phyloP scores from a whole-genome alignment of 345 rosid species.

The Aquilaria malaccensis region DNA sequence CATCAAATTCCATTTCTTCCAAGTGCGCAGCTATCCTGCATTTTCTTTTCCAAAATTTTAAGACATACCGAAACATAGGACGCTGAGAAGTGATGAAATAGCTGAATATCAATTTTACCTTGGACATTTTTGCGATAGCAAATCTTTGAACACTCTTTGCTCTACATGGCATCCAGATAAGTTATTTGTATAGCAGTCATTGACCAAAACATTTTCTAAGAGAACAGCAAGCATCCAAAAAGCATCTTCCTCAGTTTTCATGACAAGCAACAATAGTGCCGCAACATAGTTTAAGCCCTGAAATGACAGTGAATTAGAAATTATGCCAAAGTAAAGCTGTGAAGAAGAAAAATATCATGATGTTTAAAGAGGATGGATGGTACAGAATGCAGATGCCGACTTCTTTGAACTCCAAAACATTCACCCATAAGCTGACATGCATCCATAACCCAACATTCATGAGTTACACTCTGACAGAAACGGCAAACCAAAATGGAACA shows the following conservation, averaged over 20 bases:
- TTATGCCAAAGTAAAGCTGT: no score
- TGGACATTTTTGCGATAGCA: conserved; percentile 80
- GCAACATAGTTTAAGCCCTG: conserved; percentile 98
- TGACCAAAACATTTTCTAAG: conserved; percentile 88
- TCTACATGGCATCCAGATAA: conserved; percentile 98
- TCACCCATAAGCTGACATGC: no score
- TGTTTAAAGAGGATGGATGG: no score
- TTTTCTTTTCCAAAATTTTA: conserved; percentile 10
- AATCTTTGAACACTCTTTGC: conserved; percentile 94
- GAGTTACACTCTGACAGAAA: no score
- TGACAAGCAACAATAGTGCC: conserved; percentile 84
- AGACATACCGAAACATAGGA: background rate
- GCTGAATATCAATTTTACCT: conserved; percentile 33
- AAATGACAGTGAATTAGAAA: background rate
- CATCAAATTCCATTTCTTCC: conserved; percentile 90
- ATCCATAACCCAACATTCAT: no score
- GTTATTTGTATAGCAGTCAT: conserved; percentile 90
- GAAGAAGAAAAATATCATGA: no score
- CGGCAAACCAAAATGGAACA: no score
- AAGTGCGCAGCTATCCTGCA: conserved; percentile 87
- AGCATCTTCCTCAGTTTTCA: conserved; percentile 99
- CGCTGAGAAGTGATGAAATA: background rate
- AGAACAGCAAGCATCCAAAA: conserved; percentile 99
- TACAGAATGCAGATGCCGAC: no score
- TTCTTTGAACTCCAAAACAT: no score